phyloP scores from a whole-genome alignment of 495 filamentous ascomycete genomes.

The Penicillium atrosanguineum region DNA sequence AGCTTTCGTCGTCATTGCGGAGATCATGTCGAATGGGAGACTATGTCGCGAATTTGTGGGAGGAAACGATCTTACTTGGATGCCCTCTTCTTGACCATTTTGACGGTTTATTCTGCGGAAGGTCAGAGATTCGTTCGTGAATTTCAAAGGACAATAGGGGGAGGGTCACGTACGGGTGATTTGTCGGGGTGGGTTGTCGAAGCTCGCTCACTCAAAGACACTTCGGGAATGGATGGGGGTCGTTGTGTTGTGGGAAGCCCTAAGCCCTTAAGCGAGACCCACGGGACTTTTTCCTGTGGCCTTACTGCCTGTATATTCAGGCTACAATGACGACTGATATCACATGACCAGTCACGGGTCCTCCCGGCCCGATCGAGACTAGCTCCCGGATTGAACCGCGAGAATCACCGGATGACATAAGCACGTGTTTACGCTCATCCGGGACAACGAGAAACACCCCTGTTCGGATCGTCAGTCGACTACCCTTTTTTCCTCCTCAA shows the following conservation, averaged over 20 bases:
- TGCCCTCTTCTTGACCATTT: conserved; percentile 99
- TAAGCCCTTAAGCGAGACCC: conserved; percentile 47
- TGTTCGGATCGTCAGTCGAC: conserved; percentile 29
- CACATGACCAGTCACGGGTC: background rate
- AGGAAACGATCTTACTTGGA: conserved; percentile 70
- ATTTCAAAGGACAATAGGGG: conserved; percentile 18
- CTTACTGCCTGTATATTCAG: conserved; percentile 1
- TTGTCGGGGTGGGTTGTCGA: conserved; percentile 49
- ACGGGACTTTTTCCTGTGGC: conserved; percentile 25
- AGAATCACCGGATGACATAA: conserved; percentile 13
- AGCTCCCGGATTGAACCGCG: conserved; percentile 23
- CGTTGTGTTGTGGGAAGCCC: conserved; percentile 48
- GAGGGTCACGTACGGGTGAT: conserved; percentile 42
- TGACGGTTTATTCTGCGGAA: conserved; percentile 60
- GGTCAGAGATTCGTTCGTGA: conserved; percentile 29
- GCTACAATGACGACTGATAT: background rate
- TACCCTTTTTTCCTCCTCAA: conserved; percentile 17
- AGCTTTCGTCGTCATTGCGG: conserved; percentile 30
- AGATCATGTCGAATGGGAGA: conserved; percentile 28
- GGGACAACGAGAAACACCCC: conserved; percentile 22
- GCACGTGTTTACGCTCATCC: conserved; percentile 23
- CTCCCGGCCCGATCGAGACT: conserved; percentile 3
- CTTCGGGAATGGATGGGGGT: conserved; percentile 39
- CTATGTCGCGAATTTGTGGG: conserved; percentile 20
- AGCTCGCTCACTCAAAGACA: conserved; percentile 37